Evolutionary conservation across 768 basidiomycete genomes (phyloP), one percentile per base, ranked within the genome.

Genomic region (Calvatia gigantea): DNA sequence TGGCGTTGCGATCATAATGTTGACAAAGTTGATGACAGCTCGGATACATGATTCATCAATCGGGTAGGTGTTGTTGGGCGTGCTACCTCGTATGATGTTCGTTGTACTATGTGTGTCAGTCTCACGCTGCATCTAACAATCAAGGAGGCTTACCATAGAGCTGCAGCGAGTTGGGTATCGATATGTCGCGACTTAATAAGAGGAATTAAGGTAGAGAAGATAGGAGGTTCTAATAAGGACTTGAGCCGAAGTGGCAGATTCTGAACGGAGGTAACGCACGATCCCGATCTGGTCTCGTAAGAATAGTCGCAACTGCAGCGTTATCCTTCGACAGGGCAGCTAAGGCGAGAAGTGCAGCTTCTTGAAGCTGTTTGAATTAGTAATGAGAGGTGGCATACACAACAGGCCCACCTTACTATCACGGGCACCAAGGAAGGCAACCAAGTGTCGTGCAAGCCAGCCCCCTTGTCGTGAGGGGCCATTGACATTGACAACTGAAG

Each of bases 11-110:
- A 91, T 69, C 41, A 89, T 72, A 3, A 83, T 77, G 58, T 84
- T 87, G 29, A 91, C 70, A 41, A 89, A 80, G 60, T 87, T 84
- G 53, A 90, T 79, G n/a, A 92, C 76, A 1, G 83, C 80, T 46
- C 83, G 73, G 0, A 80, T 73, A 8, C 80, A 73, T 1, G 71
- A 62, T 17, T 80, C 74, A 45, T 85, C 82, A 32, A 72, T 32
- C 17, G 54, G 60, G 38, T 61, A 62, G 19, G 59, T n/a, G 15
- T 19, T 45, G 29, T 46, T 54, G 37, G 60, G 47, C 69, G 69
- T 33, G 67, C 63, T 43, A 6, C 84, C 80, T 19, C 88, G 84
- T 23, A 87, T 70, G 52, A 86, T 78, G 59, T 81, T 77, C 0
- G 86, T 83, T 6, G 82, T 80, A 44, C 87, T 89, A 58, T 12